These are phyloP conservation scores for Aspergillus leporis DNA, from an alignment of 495 filamentous ascomycete genomes.

Conservation along the genomic window DNA sequence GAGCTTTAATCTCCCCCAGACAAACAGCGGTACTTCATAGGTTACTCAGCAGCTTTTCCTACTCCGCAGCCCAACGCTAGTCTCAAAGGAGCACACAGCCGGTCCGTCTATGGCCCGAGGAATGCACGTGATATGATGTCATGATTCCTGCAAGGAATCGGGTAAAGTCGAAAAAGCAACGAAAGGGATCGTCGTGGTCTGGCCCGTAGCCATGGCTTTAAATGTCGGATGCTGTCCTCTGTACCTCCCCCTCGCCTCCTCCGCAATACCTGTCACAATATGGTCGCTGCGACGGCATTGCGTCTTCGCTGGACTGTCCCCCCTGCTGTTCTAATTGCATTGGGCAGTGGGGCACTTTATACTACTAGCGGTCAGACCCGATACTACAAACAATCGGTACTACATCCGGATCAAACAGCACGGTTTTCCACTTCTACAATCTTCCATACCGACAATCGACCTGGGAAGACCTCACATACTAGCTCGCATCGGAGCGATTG, in stretches of 20 bases:
- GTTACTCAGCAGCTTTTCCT: slow-evolving; percentile 2
- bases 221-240: slow-evolving; percentile 34
- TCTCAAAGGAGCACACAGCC: slow-evolving; percentile 14
- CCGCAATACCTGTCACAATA: slow-evolving; percentile 33
- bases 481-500: not conserved
- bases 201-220: slow-evolving; percentile 17
- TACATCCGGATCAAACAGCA: slow-evolving; percentile 23
- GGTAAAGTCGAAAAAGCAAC: not conserved
- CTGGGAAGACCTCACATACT: slow-evolving; percentile 4
- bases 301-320: slow-evolving; percentile 42
- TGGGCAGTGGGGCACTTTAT: slow-evolving; percentile 26
- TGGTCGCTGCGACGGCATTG: slow-evolving; percentile 34
- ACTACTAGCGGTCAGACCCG: slow-evolving; percentile 30
- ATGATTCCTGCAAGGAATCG: not conserved
- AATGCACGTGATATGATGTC: not conserved
- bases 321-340: slow-evolving; percentile 37
- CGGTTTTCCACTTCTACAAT: slow-evolving; percentile 26
- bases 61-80: slow-evolving; percentile 24
- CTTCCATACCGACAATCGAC: slow-evolving; percentile 15
- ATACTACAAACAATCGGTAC: slow-evolving; percentile 20
- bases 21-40: slow-evolving; percentile 6
- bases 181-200: slow-evolving; percentile 20
- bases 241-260: slow-evolving; percentile 63
- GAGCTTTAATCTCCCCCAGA: slow-evolving; percentile 6
- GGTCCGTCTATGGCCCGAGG: slow-evolving; percentile 22